These are phyloP conservation scores for Pittosporum tobira DNA, from an alignment of 129 eudicot species.

Conservation along the genomic window DNA sequence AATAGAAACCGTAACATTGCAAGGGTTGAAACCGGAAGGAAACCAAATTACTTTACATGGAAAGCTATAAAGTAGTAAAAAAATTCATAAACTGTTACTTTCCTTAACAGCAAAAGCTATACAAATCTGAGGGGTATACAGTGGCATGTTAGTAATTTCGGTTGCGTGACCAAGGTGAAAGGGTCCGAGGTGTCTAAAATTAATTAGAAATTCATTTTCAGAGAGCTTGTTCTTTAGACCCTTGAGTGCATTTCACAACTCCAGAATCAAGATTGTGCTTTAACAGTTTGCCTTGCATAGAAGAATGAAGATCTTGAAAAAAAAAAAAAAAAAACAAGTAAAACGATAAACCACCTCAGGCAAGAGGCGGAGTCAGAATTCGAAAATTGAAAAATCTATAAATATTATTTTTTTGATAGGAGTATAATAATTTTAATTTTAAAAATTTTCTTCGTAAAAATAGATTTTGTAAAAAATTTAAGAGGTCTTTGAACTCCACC, in stretches of 20 bases:
- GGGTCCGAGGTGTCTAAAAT: neutral
- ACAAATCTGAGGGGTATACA: neutral
- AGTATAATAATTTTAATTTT: too few relatives aligned
- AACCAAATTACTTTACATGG: too few relatives aligned
- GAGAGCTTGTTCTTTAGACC: constrained; percentile 71
- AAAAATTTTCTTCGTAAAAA: too few relatives aligned
- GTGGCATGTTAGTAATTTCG: neutral
- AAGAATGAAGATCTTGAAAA: constrained; percentile 55
- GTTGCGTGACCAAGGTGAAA: neutral
- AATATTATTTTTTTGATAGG: too few relatives aligned
- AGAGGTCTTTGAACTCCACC: too few relatives aligned
- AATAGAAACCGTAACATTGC: too few relatives aligned
- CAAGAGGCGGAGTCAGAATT: too few relatives aligned
- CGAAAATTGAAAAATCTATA: too few relatives aligned
- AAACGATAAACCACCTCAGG: neutral
- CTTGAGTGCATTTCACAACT: constrained; percentile 80
- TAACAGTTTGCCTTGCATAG: constrained; percentile 66
- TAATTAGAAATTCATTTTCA: constrained; percentile 19
- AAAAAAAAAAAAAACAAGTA: constrained; percentile 6
- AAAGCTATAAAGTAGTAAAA: too few relatives aligned
- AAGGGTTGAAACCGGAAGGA: too few relatives aligned
- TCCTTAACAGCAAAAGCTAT: neutral
- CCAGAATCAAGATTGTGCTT: constrained; percentile 76
- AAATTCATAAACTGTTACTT: constrained; percentile 7
- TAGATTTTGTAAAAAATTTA: too few relatives aligned